Percentiles rank a stretch among this genome's conserved stretches.
Evolutionary conservation across 148 eudicot genomes (phyloP).

Genomic region (Selenicereus undatus): DNA sequence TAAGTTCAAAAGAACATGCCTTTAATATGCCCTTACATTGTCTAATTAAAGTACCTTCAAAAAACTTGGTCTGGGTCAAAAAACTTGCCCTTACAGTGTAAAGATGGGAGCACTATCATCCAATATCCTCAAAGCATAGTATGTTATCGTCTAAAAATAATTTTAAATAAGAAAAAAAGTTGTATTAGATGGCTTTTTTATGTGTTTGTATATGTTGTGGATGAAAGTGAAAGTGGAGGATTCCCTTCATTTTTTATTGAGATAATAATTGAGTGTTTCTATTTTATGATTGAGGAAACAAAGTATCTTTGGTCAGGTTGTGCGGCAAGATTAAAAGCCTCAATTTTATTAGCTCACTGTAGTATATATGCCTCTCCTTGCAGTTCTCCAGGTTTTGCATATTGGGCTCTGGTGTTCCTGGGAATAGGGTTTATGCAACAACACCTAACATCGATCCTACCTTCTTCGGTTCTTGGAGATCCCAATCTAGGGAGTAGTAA

Average conservation of each 20-base stretch:
- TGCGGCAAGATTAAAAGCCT: not conserved
- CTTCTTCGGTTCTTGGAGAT: no score
- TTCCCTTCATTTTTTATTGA: not conserved
- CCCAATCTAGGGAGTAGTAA: no score
- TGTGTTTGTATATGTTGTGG: not conserved
- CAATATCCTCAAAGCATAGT: no score
- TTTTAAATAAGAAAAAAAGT: no score
- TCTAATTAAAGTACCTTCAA: no score
- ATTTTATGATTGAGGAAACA: not conserved
- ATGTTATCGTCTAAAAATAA: no score
- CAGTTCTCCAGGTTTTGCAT: not conserved
- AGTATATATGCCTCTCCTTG: not conserved
- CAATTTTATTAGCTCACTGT: not conserved
- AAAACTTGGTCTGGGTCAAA: no score
- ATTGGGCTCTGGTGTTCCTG: not conserved
- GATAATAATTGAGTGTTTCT: not conserved
- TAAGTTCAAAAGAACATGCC: no score
- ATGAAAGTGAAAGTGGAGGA: not conserved
- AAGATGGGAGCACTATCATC: no score
- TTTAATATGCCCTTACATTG: no score
- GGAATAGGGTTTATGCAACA: not conserved
- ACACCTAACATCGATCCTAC: no score
- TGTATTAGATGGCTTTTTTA: not conserved
- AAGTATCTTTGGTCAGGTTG: not conserved
- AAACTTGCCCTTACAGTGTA: no score